Conservation (phyloP, 1,284 basidiomycete genomes). For the Microbotryum violaceum region DNA sequence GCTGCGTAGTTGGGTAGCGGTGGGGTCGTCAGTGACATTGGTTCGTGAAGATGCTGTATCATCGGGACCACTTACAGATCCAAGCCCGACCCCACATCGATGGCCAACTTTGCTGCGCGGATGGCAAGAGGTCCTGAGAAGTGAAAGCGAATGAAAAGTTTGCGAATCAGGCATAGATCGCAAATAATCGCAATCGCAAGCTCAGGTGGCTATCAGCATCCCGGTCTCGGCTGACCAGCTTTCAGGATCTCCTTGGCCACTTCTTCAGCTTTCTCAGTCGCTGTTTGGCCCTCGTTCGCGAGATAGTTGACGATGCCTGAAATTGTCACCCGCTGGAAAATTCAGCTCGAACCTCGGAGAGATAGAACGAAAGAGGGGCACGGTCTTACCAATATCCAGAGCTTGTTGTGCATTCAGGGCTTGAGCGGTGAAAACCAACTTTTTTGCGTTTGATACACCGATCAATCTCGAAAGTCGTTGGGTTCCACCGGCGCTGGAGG, state of each 20-base stretch:
- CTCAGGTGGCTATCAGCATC: background rate
- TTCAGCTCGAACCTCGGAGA: background rate
- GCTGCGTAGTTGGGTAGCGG: slow-evolving; percentile 5
- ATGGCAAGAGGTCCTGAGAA: slow-evolving; percentile 72
- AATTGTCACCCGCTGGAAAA: background rate
- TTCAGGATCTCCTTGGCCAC: slow-evolving; percentile 59
- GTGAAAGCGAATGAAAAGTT: background rate
- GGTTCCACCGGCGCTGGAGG: slow-evolving; percentile 69
- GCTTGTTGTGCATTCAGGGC: slow-evolving; percentile 62
- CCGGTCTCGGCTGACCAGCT: slow-evolving; percentile 52
- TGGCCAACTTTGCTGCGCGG: slow-evolving; percentile 78
- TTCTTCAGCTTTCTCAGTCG: slow-evolving; percentile 57
- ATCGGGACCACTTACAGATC: slow-evolving; percentile 50
- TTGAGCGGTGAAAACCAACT: slow-evolving; percentile 72
- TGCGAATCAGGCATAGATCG: too few species aligned
- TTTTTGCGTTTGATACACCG: slow-evolving; percentile 75
- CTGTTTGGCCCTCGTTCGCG: slow-evolving; percentile 53
- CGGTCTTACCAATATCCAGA: slow-evolving; percentile 57
- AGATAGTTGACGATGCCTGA: slow-evolving; percentile 72
- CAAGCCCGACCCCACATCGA: slow-evolving; percentile 69
- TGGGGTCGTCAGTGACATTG: background rate
- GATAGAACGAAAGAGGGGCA: background rate
- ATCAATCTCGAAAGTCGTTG: slow-evolving; percentile 74
- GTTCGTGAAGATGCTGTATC: background rate
- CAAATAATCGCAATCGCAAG: too few species aligned